Conservation (phyloP, 164 flowering plant species). For the Nymphaea thermarum region DNA sequence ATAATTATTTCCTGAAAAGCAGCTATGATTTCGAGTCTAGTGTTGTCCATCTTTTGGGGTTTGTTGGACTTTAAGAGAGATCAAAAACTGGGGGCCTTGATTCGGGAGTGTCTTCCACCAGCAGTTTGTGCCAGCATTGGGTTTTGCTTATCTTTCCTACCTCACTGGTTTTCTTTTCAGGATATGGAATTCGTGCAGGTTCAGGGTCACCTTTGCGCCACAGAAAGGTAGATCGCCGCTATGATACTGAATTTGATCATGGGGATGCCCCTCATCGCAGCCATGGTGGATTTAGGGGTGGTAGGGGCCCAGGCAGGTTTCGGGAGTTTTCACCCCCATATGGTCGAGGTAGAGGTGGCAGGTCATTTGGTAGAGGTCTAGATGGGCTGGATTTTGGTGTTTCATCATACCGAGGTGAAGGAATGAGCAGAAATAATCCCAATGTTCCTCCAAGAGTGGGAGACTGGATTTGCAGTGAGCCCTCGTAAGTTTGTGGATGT, state of each 20-base stretch:
- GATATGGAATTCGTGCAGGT: slow-evolving; percentile 70
- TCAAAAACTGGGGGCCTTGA: too few relatives aligned
- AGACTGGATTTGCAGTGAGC: slow-evolving; percentile 84
- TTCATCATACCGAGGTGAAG: slow-evolving; percentile 45
- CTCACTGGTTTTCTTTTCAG: slow-evolving; percentile 50
- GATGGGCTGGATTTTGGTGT: slow-evolving; percentile 45
- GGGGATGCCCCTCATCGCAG: slow-evolving; percentile 26
- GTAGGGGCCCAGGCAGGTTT: slow-evolving; percentile 57
- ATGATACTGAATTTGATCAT: slow-evolving; percentile 42
- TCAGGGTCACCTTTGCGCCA: slow-evolving; percentile 69
- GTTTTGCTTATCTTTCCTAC: slow-evolving; percentile 9
- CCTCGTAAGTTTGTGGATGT: slow-evolving; percentile 40
- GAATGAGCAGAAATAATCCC: slow-evolving; percentile 48
- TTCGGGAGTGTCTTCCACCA: not conserved
- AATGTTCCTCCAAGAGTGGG: slow-evolving; percentile 92
- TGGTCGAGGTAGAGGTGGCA: slow-evolving; percentile 60
- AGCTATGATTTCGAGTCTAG: too few relatives aligned
- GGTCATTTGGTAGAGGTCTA: slow-evolving; percentile 45
- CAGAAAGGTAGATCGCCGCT: slow-evolving; percentile 45
- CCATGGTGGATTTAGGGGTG: slow-evolving; percentile 45
- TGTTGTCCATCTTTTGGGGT: too few relatives aligned
- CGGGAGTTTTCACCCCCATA: slow-evolving; percentile 61
- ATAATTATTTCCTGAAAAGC: too few relatives aligned
- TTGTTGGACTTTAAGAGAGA: too few relatives aligned
- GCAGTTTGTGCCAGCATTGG: slow-evolving; percentile 3